Percentiles rank a stretch among this genome's conserved stretches.
phyloP scores from a whole-genome alignment of 108 stramenopile species.

The Fistulifera pelliculosa region DNA sequence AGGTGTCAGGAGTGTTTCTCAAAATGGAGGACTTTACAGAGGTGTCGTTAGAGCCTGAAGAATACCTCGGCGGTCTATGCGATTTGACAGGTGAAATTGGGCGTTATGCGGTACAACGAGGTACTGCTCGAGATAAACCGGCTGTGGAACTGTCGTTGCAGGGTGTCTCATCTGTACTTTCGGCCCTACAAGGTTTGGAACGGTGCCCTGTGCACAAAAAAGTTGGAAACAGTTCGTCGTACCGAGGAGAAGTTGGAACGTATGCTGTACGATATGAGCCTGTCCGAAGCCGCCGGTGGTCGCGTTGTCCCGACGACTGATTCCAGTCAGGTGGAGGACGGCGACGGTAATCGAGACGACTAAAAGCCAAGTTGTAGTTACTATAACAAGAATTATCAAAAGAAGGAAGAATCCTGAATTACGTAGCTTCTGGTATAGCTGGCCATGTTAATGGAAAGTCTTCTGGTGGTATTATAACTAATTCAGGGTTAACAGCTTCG shows the following conservation, averaged over 20 bases:
- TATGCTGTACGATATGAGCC: slow-evolving; percentile 77
- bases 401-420: no score
- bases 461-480: neutral
- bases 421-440: neutral
- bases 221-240: slow-evolving; percentile 42
- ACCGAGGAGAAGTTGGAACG: slow-evolving; percentile 72
- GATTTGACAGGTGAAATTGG: slow-evolving; percentile 95
- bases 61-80: slow-evolving; percentile 92
- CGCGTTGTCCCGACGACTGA: slow-evolving; percentile 5
- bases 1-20: slow-evolving; percentile 40
- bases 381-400: no score
- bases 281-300: slow-evolving; percentile 60
- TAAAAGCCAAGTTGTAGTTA: no score
- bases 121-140: slow-evolving; percentile 74
- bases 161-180: slow-evolving; percentile 42
- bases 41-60: slow-evolving; percentile 48
- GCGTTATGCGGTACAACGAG: slow-evolving; percentile 80
- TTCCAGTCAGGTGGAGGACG: no score
- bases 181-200: slow-evolving; percentile 38
- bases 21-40: slow-evolving; percentile 31
- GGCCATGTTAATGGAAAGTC: slow-evolving; percentile 1
- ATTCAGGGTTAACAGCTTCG: slow-evolving; percentile 1
- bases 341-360: no score
- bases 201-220: slow-evolving; percentile 46
- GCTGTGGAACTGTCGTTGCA: slow-evolving; percentile 54